Evolutionary conservation across 1,139 yeast genomes (phyloP).

Genomic region (Wickerhamomyces sp.): DNA sequence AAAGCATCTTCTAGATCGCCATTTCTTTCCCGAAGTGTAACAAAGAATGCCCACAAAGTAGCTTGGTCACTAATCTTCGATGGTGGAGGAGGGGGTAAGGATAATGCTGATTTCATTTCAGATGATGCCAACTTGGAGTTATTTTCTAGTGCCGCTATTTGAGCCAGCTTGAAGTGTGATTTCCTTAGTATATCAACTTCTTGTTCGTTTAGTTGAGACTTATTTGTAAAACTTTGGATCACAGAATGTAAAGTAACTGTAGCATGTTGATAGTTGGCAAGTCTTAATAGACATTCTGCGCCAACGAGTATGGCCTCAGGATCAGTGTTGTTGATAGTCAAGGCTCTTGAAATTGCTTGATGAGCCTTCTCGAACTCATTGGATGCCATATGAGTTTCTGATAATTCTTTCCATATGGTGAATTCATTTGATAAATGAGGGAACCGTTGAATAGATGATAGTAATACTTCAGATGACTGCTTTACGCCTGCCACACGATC

Average conservation of each 20-base stretch:
- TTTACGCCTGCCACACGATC: conserved; percentile 39
- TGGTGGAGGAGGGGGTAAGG: conserved; percentile 46
- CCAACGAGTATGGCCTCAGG: conserved; percentile 42
- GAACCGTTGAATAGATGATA: conserved; percentile 36
- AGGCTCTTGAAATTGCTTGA: conserved; percentile 41
- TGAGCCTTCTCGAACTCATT: conserved; percentile 51
- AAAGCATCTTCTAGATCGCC: conserved; percentile 45
- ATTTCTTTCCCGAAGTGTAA: conserved; percentile 46
- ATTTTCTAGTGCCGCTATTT: conserved; percentile 48
- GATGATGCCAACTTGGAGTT: conserved; percentile 43
- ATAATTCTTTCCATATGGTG: conserved; percentile 41
- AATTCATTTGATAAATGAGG: conserved; percentile 32
- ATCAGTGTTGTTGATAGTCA: conserved; percentile 39
- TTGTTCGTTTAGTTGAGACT: conserved; percentile 18
- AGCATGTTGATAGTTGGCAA: conserved; percentile 42
- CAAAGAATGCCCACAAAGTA: conserved; percentile 48
- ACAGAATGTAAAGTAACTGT: conserved; percentile 42
- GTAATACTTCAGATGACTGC: conserved; percentile 40
- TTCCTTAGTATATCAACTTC: conserved; percentile 46
- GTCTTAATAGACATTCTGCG: conserved; percentile 41
- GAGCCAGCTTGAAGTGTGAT: conserved; percentile 51
- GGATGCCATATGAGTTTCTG: conserved; percentile 44
- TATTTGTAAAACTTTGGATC: conserved; percentile 37
- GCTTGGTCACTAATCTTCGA: conserved; percentile 42
- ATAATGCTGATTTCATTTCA: conserved; percentile 45